Base-by-base conservation (phyloP, 73 alveolate species). In the Paramecium tetraurelia region DNA sequence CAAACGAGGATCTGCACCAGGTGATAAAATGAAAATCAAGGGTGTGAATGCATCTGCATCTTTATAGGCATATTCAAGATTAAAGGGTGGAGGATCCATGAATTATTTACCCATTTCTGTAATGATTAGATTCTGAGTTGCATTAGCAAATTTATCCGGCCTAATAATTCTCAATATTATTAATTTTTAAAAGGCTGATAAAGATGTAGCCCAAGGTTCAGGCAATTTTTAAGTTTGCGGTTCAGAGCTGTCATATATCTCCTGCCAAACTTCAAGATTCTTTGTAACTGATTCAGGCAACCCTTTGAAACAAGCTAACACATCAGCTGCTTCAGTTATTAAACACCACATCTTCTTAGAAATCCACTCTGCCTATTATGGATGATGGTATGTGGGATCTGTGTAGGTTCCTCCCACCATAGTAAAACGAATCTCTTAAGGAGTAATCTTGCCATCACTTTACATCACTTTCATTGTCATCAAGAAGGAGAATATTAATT, bases 1-100 rank as follows among this genome's bases (percentile, higher is more conserved):
- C n/a, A 95, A 92, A 94, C 98, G 97, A 69, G 99, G 99, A 96
- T 98, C 99, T 31, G 99, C 99, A 14, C 99, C 99, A 24, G 99
- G 99, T 20, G 99, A 97, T 29, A 98, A 95, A 77, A 98, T 97
- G 85, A 98, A 97, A 44, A 98, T 96, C 35, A 98, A 93, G 0
- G 99, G 99, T 4, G 98, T 95, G 80, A 93, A 93, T 89, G 95
- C 93, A 57, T 95, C 96, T 53, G 99, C 97, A 92, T 98, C 99
- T 59, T 94, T 96, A 93, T 94, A 98, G 5, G 99, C 97, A 40
- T 95, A 92, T 10, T 96, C 98, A 48, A 98, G 77, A 87, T 98
- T 98, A 89, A 98, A 98, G 22, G 98, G 98, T 6, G 99, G 99
- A 9, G 99, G 99, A 31, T 93, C 94, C 68, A 97, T 97, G 92